Base-by-base conservation (phyloP, 2,329 filamentous ascomycete species). In the Parascedosporium putredinis region DNA sequence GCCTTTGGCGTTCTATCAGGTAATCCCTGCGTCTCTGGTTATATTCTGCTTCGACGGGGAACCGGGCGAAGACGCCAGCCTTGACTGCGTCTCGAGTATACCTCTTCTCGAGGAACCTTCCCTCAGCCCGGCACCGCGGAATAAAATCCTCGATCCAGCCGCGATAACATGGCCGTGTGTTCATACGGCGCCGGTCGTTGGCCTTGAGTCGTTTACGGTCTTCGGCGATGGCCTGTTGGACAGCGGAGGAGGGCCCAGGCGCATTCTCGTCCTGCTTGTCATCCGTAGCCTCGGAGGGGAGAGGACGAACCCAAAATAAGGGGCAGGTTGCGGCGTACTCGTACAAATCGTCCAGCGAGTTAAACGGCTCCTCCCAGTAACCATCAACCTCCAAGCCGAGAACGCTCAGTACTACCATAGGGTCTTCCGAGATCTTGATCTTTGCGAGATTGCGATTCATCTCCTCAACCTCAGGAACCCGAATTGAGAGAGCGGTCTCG, bases 401-500 rank as follows among this genome's bases (percentile, higher is more conserved):
- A 56, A 91, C 88, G 0, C 63, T 47, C 12, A 90, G 69, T 0
- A 82, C 72, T 14, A 70, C 58, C 1, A 55, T 55, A 0, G 84
- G 79, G 9, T 84, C 71, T 1, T 63, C 63, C 0, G 81, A 81
- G 1, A 91, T 69, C 12, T 78, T 70, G 1, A 91, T 58, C 51
- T 75, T 75, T 45, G 79, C 67, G 51, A 71, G 70, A 52, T 77
- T 78, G 52, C 69, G 71, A 59, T 87, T 69, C 2, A 68, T 54
- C 0, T 60, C 53, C 57, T 90, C 86, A 29, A 89, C 79, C 59
- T 88, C 82, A 3, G 75, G 71, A 14, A 90, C 73, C 0, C 84
- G 76, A 0, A 91, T 57, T 60, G 75, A 79, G 1, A 93, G 63
- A 2, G 79, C 84, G 10, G 60, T 62, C 47, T 86, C 77, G 55